Base-by-base conservation (phyloP, 306 rosid species). In the Pachyrhizus erosus region DNA sequence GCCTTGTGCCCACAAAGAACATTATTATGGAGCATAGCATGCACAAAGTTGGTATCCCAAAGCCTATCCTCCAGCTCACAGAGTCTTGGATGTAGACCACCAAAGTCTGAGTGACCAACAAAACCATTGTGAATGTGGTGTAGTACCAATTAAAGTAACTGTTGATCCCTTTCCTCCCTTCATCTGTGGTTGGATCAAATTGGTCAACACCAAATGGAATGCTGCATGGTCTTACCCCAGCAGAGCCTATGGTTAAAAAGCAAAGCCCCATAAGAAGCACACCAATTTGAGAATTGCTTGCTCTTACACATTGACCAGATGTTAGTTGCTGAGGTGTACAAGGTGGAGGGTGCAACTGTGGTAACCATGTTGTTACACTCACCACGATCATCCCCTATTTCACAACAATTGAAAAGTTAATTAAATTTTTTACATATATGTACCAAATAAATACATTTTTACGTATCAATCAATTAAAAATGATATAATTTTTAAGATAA, bases 191-290 rank as follows among this genome's bases (percentile, higher is more conserved):
- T 10, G 84, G 84, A 9, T 94, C 92, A 45, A 92, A 94, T 48
- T 92, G 98, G 39, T 94, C 97, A 0, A 92, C 85, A 3, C 97
- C 96, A 67, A 94, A 92, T 0, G 98, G 94, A 3, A 91, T 89
- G 33, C 94, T 91, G 34, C 98, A 94, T 9, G 96, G 96, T n/a
- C 90, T 77, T n/a, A 94, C 83, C 9, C 98, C 97, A 2, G 77
- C 92, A 1, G 85, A 48, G 3, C 98, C 97, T 7, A 91, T 78
- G 45, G 85, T 82, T 62, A 94, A 17, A 11, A 88, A 46, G 7
- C 79, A 54, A 0, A 94, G 89, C 2, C 91, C 94, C 61, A 89
- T 1, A 26, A 89, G 0, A 24, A 92, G 42, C n/a, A 86, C 57
- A n/a, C 89, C 87, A n/a, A 92, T 20, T 8, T 94, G 94, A 11